Conservation (phyloP, 2,329 filamentous ascomycete genomes). For the Ambrosiella beaveri region DNA sequence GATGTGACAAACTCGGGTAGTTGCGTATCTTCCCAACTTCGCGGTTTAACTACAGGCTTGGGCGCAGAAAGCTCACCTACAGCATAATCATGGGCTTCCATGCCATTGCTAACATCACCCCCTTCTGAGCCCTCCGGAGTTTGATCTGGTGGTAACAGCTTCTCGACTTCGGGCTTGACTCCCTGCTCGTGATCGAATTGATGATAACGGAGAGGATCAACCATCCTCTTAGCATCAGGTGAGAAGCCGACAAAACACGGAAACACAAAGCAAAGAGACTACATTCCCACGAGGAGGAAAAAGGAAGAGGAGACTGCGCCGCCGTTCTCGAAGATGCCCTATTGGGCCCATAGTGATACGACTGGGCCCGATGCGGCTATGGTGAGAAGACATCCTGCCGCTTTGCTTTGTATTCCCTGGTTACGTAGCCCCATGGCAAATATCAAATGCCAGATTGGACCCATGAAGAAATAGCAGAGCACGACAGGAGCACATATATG, state of each 20-base stretch:
- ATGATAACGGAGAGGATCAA: slow-evolving; percentile 18
- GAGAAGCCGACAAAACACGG: slow-evolving; percentile 31
- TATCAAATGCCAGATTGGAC: slow-evolving; percentile 67
- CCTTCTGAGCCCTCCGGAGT: too few relatives aligned
- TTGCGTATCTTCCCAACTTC: too few relatives aligned
- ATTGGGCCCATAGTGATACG: slow-evolving; percentile 58
- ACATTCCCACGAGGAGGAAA: slow-evolving; percentile 39
- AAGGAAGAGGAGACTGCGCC: slow-evolving; percentile 47
- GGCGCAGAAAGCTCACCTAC: too few relatives aligned
- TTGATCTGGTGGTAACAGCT: too few relatives aligned
- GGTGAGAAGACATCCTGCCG: slow-evolving; percentile 60
- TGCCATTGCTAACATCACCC: too few relatives aligned
- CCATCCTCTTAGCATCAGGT: slow-evolving; percentile 29
- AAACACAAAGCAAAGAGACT: slow-evolving; percentile 30
- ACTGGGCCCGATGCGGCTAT: slow-evolving; percentile 58
- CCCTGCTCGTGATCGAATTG: neutral
- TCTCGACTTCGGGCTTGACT: neutral
- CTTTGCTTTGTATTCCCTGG: slow-evolving; percentile 63
- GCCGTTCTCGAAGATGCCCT: slow-evolving; percentile 43
- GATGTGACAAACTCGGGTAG: too few relatives aligned
- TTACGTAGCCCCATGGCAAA: slow-evolving; percentile 66
- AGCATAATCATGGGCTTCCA: too few relatives aligned
- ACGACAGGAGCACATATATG: slow-evolving; percentile 41
- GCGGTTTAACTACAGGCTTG: too few relatives aligned
- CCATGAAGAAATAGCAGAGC: slow-evolving; percentile 65